phyloP scores from a whole-genome alignment of 2,329 filamentous ascomycete genomes.

The Trichophyton mentagrophytes region DNA sequence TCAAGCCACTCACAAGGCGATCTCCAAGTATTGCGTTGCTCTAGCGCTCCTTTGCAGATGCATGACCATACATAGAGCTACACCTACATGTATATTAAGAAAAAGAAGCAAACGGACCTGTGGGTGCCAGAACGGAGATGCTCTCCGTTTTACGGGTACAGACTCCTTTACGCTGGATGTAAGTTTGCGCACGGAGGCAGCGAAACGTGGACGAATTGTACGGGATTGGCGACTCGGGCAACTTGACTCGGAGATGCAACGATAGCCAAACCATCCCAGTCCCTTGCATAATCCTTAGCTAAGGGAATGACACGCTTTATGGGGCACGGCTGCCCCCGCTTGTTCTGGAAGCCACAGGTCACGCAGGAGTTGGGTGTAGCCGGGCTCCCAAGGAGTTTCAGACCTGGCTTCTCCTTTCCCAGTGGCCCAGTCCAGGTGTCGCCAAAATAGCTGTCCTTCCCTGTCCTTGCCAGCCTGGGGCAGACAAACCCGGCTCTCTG shows the following conservation, averaged over 20 bases:
- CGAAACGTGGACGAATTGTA: conserved; percentile 4
- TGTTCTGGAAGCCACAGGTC: conserved; percentile 4
- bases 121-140: not conserved
- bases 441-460: conserved; percentile 1
- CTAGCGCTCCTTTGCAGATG: not conserved
- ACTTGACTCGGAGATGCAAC: conserved; percentile 1
- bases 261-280: not conserved
- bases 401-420: not conserved
- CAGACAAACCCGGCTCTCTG: conserved; percentile 6
- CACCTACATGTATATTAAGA: not conserved
- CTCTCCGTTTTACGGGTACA: not conserved
- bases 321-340: conserved; percentile 2
- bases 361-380: not conserved
- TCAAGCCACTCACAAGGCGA: not conserved
- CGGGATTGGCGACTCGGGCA: not conserved
- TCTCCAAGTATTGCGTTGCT: not conserved
- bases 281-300: conserved; percentile 3
- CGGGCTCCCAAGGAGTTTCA: not conserved
- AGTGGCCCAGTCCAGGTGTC: not conserved
- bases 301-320: conserved; percentile 4
- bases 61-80: not conserved
- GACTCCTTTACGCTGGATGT: not conserved
- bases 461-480: not conserved
- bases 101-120: not conserved
- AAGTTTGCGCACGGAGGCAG: conserved; percentile 2